These are phyloP conservation scores for Phoma sp. DNA, from an alignment of 2,329 filamentous ascomycete species.

Conservation along the genomic window DNA sequence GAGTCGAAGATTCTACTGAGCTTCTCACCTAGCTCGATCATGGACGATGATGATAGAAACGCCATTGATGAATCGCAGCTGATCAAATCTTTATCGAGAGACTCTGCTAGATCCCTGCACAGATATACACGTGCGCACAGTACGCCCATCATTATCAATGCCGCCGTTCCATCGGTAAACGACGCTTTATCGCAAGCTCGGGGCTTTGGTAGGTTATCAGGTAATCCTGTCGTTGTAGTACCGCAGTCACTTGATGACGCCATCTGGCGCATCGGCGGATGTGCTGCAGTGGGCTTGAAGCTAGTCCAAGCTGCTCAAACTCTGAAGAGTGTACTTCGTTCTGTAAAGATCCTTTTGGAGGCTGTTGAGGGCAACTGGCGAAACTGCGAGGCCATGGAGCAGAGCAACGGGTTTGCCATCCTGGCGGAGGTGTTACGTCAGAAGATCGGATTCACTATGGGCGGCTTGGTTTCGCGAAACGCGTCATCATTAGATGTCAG, in stretches of 20 bases:
- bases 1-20: conserved; percentile 84
- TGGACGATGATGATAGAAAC: conserved; percentile 80
- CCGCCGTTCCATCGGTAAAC: conserved; percentile 83
- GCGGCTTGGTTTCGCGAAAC: conserved; percentile 57
- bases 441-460: conserved; percentile 68
- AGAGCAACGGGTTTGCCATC: conserved; percentile 91
- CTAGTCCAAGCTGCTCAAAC: conserved; percentile 78
- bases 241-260: conserved; percentile 90
- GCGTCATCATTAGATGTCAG: conserved; percentile 43
- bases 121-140: conserved; percentile 74
- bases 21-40: conserved; percentile 78
- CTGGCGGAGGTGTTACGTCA: conserved; percentile 82
- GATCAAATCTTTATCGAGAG: conserved; percentile 75
- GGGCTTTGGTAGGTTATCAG: conserved; percentile 81
- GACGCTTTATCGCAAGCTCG: conserved; percentile 83
- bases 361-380: conserved; percentile 92
- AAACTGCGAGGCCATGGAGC: conserved; percentile 98
- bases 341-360: conserved; percentile 83
- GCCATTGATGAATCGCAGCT: conserved; percentile 74
- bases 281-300: conserved; percentile 82
- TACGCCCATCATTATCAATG: conserved; percentile 84
- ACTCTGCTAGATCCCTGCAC: conserved; percentile 70
- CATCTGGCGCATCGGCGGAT: conserved; percentile 91
- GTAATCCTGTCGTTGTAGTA: conserved; percentile 78
- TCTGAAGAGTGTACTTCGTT: conserved; percentile 72